Evolutionary conservation across 495 filamentous ascomycete species (phyloP).

Genomic region (Rhizodiscina lignyota): DNA sequence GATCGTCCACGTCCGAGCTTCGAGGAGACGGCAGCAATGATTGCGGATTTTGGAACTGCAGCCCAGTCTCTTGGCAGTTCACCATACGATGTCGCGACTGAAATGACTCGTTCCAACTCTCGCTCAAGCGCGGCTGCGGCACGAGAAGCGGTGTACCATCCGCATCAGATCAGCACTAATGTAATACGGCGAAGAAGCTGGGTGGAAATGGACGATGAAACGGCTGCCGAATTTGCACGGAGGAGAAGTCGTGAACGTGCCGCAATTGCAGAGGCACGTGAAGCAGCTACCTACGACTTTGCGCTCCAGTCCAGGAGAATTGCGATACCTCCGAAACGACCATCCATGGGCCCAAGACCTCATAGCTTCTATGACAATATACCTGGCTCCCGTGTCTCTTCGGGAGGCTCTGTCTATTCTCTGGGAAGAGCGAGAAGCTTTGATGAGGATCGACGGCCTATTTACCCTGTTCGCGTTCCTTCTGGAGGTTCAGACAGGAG

Average conservation of each 20-base stretch:
- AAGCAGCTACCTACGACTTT: constrained; percentile 11
- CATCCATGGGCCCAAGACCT: too few species aligned
- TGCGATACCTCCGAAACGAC: too few species aligned
- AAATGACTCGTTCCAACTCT: not conserved
- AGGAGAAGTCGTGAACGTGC: constrained; percentile 21
- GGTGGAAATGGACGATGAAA: constrained; percentile 20
- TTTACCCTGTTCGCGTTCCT: too few species aligned
- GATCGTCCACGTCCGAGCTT: too few species aligned
- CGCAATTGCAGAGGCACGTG: constrained; percentile 7
- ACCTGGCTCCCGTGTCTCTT: too few species aligned
- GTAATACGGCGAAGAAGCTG: constrained; percentile 11
- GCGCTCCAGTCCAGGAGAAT: constrained; percentile 6
- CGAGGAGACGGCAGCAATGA: too few species aligned
- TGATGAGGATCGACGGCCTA: too few species aligned
- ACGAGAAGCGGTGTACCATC: constrained; percentile 7
- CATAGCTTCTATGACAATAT: too few species aligned
- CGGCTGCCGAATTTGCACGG: constrained; percentile 21
- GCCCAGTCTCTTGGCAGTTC: constrained; percentile 20
- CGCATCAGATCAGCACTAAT: constrained; percentile 19
- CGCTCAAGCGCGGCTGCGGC: too few species aligned
- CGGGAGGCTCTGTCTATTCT: too few species aligned
- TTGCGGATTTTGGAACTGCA: constrained; percentile 23
- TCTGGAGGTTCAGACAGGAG: too few species aligned
- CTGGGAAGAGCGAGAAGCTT: too few species aligned
- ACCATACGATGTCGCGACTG: constrained; percentile 28